Percentiles rank a stretch among this genome's conserved stretches.
Evolutionary conservation across 176 grass and related monocot species (phyloP).

Genomic region (Triticum aestivum): IWGSC_CS_RefSeq_v2.1 NC_057814.1:36215941-36216440

Average conservation of each 20-base stretch:
- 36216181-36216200: slow-evolving; percentile 29
- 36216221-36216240: slow-evolving; percentile 87
- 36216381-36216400: slow-evolving; percentile 79
- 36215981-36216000: too few species aligned
- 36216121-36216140: neutral
- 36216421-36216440: slow-evolving; percentile 62
- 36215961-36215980: too few species aligned
- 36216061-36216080: slow-evolving; percentile 2
- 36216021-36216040: too few species aligned
- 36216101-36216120: neutral
- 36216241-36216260: slow-evolving; percentile 91
- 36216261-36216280: slow-evolving; percentile 83
- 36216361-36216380: slow-evolving; percentile 73
- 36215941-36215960: too few species aligned
- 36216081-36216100: neutral
- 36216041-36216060: too few species aligned
- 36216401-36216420: slow-evolving; percentile 79
- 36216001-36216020: too few species aligned
- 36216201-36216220: slow-evolving; percentile 89
- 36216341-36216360: slow-evolving; percentile 98
- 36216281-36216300: slow-evolving; percentile 50
- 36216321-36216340: slow-evolving; percentile 94
- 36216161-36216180: slow-evolving; percentile 11
- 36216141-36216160: neutral
- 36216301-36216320: slow-evolving; percentile 57